Evolutionary conservation across 352 stramenopile genomes (phyloP), one percentile per base, ranked within the genome.

Genomic region (Globisporangium alternatum): DNA sequence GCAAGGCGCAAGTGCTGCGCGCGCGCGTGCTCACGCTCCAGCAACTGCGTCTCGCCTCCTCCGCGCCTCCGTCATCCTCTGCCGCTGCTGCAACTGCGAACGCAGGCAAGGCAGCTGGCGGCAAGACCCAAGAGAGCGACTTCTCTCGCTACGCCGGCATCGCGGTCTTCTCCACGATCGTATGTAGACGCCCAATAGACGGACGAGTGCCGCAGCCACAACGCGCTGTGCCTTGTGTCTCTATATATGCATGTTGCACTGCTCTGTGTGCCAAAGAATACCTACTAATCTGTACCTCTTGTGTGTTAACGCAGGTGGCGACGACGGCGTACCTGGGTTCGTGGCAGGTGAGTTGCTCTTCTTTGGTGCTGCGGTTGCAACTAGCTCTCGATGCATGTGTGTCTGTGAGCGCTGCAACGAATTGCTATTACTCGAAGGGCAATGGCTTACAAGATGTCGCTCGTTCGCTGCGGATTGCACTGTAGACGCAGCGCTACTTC

Each of bases 401-500:
- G 25, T 28, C 25, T 28, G 25, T 28, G 25, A 28, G 25, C 25
- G 25, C 25, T 28, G 25, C 25, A 28, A 28, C 25, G 25, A 28
- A 28, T 28, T 2, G 25, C 25, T 28, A 28, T 28, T 28, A 28
- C 25, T 28, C 25, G 25, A 28, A 28, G 25, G 25, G 2, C 25
- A 21, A 15, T 12, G 21, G 3, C 28, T 25, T 12, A 10, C 5
- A n/a, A 7, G 2, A 31, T 1, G 2, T 5, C 49, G 19, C 1
- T 10, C 53, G 9, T n/a, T 21, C 19, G 7, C 5, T 15, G 25
- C 5, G 5, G 8, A 22, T 28, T 17, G 13, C 3, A 12, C 5
- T 74, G 53, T 56, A 96, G 87, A 92, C 75, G 19, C 72, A 94
- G 64, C 81, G 89, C 0, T 97, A 97, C 77, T 90, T 80, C 64